Evolutionary conservation across 352 stramenopile species (phyloP).

Genomic region (Globisporangium cederbergense): DNA sequence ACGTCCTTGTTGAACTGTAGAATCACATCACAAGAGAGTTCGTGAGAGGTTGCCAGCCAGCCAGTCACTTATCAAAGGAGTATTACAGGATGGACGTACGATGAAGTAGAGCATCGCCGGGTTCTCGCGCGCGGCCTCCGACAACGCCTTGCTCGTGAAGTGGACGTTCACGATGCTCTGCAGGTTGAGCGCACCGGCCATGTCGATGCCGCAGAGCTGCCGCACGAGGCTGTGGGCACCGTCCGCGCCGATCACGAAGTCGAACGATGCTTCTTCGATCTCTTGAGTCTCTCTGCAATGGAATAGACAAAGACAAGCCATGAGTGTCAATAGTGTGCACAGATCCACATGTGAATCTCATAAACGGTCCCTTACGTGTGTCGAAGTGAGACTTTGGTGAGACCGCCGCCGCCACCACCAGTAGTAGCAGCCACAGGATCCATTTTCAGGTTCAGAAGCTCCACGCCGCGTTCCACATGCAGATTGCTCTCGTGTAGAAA

Average conservation of each 20-base stretch:
- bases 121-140: slow-evolving; percentile 48
- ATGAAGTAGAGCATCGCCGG: slow-evolving; percentile 95
- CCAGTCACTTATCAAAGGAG: neutral
- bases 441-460: slow-evolving; percentile 40
- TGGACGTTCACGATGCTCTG: slow-evolving; percentile 95
- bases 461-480: slow-evolving; percentile 55
- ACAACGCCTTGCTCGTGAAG: slow-evolving; percentile 83
- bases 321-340: slow-evolving; percentile 9
- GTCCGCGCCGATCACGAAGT: slow-evolving; percentile 90
- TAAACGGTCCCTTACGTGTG: slow-evolving; percentile 36
- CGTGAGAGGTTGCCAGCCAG: neutral
- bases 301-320: slow-evolving; percentile 10
- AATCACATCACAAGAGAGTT: neutral
- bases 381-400: slow-evolving; percentile 31
- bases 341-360: neutral
- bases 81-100: slow-evolving; percentile 24
- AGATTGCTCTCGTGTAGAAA: slow-evolving; percentile 47
- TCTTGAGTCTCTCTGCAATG: slow-evolving; percentile 22
- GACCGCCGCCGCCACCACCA: neutral
- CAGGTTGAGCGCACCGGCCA: slow-evolving; percentile 71
- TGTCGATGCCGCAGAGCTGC: slow-evolving; percentile 58
- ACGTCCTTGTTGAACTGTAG: slow-evolving; percentile 70
- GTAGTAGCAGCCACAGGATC: neutral
- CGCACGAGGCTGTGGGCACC: slow-evolving; percentile 87
- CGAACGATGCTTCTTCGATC: slow-evolving; percentile 44